Conservation (phyloP, 495 filamentous ascomycete genomes). For the Aspergillus kassunensis region DNA sequence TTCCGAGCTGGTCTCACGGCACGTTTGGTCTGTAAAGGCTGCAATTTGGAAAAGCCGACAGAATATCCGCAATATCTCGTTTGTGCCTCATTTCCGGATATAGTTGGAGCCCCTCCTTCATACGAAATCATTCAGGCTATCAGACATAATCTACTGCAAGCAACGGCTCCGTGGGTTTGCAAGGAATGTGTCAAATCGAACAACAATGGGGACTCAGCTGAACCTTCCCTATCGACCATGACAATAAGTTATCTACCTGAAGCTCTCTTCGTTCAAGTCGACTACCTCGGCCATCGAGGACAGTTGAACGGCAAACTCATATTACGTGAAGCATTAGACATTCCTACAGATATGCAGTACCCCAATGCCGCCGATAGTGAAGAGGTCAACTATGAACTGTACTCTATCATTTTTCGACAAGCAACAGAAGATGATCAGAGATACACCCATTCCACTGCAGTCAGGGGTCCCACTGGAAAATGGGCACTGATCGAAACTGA, state of each 20-base stretch:
- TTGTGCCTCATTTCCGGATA: background rate
- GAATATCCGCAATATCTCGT: slow-evolving; percentile 1
- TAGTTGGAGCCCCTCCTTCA: background rate
- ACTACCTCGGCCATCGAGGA: background rate
- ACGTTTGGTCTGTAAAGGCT: slow-evolving; percentile 1
- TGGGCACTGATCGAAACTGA: slow-evolving; percentile 31
- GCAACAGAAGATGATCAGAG: slow-evolving; percentile 24
- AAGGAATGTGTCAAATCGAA: background rate
- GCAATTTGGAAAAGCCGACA: background rate
- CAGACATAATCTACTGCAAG: background rate
- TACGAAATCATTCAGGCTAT: slow-evolving; percentile 9
- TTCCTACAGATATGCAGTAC: slow-evolving; percentile 1
- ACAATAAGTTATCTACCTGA: slow-evolving; percentile 8
- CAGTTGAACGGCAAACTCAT: background rate
- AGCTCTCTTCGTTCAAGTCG: slow-evolving; percentile 15
- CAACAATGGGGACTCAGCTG: background rate
- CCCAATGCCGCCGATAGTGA: background rate
- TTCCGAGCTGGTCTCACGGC: slow-evolving; percentile 5
- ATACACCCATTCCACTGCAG: slow-evolving; percentile 25
- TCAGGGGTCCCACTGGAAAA: slow-evolving; percentile 16
- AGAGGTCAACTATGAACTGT: slow-evolving; percentile 25
- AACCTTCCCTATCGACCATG: background rate
- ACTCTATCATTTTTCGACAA: slow-evolving; percentile 25
- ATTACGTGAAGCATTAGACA: background rate
- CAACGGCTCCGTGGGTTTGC: background rate